phyloP scores from a whole-genome alignment of 2,329 filamentous ascomycete species.

The Venturia carpophila region DNA sequence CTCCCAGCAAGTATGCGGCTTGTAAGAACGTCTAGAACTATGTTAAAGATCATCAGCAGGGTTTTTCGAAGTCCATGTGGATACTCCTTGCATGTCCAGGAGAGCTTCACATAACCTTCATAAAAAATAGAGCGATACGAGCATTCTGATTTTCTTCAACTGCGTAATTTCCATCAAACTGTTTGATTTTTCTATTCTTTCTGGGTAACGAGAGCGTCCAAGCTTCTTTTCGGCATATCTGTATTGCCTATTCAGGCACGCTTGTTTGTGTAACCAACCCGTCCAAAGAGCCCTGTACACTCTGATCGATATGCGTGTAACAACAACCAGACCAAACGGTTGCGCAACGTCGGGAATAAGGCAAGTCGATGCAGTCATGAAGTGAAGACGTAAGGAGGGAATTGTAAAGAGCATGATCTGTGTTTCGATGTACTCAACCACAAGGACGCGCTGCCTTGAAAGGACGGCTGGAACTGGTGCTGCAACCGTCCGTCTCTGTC shows the following conservation, averaged over 20 bases:
- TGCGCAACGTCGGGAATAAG: background rate
- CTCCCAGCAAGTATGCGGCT: conserved; percentile 7
- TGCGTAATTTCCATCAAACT: background rate
- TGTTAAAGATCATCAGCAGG: background rate
- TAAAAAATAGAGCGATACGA: background rate
- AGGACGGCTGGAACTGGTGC: background rate
- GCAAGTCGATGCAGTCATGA: conserved; percentile 4
- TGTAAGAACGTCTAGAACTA: background rate
- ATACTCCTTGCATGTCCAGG: background rate
- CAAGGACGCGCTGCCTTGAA: background rate
- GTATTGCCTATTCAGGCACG: background rate
- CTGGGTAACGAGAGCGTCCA: background rate
- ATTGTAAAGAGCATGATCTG: background rate
- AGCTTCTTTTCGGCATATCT: background rate
- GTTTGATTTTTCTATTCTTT: background rate
- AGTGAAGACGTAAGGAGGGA: background rate
- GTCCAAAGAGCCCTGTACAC: conserved; percentile 2
- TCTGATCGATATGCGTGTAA: conserved; percentile 12
- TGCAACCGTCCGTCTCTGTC: background rate
- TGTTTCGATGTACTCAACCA: conserved; percentile 1
- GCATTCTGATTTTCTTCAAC: background rate
- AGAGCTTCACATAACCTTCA: background rate
- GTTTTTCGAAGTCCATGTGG: background rate
- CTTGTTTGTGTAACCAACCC: conserved; percentile 1
- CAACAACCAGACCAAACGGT: conserved; percentile 10